Evolutionary conservation across 2,329 filamentous ascomycete species (phyloP), one percentile per base, ranked within the genome.

Genomic region (Phaeosphaeria sp.): DNA sequence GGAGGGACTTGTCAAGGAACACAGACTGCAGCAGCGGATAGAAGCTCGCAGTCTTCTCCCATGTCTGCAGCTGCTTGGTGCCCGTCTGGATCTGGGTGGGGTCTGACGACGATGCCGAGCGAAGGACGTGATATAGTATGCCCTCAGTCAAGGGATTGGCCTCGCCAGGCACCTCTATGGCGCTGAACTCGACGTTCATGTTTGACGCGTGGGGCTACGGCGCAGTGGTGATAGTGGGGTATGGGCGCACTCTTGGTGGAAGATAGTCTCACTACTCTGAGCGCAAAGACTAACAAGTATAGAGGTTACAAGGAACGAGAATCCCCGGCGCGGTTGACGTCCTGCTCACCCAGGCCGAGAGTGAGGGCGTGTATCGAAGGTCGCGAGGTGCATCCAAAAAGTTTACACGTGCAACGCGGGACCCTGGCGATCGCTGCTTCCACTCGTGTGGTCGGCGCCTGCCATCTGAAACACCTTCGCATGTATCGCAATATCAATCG

Each of bases 151-250:
- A 77, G 8, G 82, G 82, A 57, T 81, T 92, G 45, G 92, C 90
- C 80, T 95, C 92, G 64, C 91, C 93, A 6, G 91, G 86, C 58
- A 92, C 88, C 80, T 96, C 92, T 73, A 96, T 87, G n/a, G 66
- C 65, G 33, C 66, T 63, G 51, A 74, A 71, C 39, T 73, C 69
- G 51, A 66, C 64, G 44, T 74, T 64, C 75, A 77, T 77, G 36
- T 50, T 54, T 50, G 36, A 42, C 44, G 7, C 44, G 52, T 30
- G n/a, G 43, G 25, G 20, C 3, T n/a, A 30, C 22, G 47, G 21
- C 49, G 48, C 44, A 36, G 57, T 45, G 20, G 59, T 61, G 56
- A 65, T 60, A 66, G 66, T 63, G 60, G 49, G 27, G 57, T 55
- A 52, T 44, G 33, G 39, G 46, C 30, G 30, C 11, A 36, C 30